Conservation (phyloP, 164 flowering plant species). For the Chloranthus sessilifolius region DNA sequence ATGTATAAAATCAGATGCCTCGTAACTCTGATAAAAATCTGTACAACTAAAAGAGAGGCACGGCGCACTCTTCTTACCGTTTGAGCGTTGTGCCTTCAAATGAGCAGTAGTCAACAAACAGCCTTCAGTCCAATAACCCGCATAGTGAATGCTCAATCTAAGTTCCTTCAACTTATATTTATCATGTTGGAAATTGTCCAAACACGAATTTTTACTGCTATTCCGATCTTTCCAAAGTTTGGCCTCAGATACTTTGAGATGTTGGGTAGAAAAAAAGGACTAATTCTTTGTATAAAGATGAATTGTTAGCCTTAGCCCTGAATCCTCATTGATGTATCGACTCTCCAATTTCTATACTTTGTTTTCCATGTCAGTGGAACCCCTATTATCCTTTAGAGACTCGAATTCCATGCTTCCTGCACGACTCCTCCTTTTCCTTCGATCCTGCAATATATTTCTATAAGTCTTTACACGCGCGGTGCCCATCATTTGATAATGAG, state of each 20-base stretch:
- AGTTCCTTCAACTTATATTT: too few species aligned
- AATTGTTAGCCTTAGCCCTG: conserved; percentile 7
- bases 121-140: conserved; percentile 2
- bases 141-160: conserved; percentile 8
- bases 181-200: too few species aligned
- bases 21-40: conserved; percentile 8
- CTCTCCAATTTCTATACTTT: conserved; percentile 27
- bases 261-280: background rate
- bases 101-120: background rate
- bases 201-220: too few species aligned
- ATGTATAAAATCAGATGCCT: conserved; percentile 8
- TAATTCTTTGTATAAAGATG: too few species aligned
- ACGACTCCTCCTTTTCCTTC: conserved; percentile 57
- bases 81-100: background rate
- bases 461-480: background rate
- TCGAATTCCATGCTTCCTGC: conserved; percentile 64
- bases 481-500: background rate
- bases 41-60: conserved; percentile 8
- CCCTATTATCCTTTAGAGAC: conserved; percentile 30
- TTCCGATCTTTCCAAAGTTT: too few species aligned
- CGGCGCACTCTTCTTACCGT: background rate
- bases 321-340: conserved; percentile 6
- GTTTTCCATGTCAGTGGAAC: conserved; percentile 31
- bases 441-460: conserved; percentile 38
- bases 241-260: background rate